Evolutionary conservation across 2,329 filamentous ascomycete genomes (phyloP).

Genomic region (Bipolaris cookei): DNA sequence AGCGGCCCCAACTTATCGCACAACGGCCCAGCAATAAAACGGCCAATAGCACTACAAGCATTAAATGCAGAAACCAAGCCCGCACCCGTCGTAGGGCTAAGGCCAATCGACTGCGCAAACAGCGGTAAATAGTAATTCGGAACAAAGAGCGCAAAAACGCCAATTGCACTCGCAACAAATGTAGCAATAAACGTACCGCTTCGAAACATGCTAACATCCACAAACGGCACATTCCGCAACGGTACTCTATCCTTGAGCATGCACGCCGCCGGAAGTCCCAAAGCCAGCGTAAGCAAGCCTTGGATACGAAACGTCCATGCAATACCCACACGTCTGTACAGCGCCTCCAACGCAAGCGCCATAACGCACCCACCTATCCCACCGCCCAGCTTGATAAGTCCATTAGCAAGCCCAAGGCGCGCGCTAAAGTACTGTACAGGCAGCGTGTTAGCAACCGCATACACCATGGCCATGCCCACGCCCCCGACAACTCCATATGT

Average conservation of each 20-base stretch:
- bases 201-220: constrained; percentile 35
- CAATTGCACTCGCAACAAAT: constrained; percentile 34
- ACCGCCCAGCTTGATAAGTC: constrained; percentile 40
- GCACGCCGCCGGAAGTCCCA: constrained; percentile 35
- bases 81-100: constrained; percentile 36
- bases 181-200: constrained; percentile 31
- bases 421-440: constrained; percentile 41
- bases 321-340: constrained; percentile 36
- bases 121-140: constrained; percentile 40
- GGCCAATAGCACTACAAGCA: constrained; percentile 37
- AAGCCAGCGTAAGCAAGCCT: constrained; percentile 32
- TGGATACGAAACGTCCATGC: constrained; percentile 42
- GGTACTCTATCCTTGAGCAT: constrained; percentile 36
- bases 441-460: constrained; percentile 31
- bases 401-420: constrained; percentile 39
- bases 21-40: constrained; percentile 34
- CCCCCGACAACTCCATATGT: constrained; percentile 58
- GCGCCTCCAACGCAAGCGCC: constrained; percentile 33
- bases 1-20: constrained; percentile 42
- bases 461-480: constrained; percentile 47
- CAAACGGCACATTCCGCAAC: constrained; percentile 27
- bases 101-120: constrained; percentile 36
- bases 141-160: constrained; percentile 40
- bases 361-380: constrained; percentile 38
- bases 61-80: constrained; percentile 38